phyloP scores from a whole-genome alignment of 257 asterid genomes.

The Solanum arcanum region DNA sequence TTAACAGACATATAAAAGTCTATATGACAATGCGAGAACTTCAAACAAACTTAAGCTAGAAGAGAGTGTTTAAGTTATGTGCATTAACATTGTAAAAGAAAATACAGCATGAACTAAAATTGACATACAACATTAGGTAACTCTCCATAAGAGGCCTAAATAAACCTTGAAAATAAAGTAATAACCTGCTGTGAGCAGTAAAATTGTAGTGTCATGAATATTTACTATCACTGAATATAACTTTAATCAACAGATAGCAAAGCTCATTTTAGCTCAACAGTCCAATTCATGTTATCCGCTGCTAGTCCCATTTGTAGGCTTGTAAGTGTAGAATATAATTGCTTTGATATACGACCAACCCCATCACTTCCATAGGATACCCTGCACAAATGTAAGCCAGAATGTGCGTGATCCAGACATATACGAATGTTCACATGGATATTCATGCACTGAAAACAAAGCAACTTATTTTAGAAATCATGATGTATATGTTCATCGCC shows the following conservation, averaged over 20 bases:
- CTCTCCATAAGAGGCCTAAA: background rate
- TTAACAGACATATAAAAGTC: background rate
- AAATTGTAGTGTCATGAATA: background rate
- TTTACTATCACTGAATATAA: background rate
- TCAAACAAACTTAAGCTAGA: background rate
- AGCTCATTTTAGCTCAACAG: constrained; percentile 46
- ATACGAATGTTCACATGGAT: background rate
- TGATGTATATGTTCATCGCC: background rate
- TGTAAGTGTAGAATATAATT: constrained; percentile 71
- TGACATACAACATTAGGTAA: background rate
- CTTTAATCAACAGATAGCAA: background rate
- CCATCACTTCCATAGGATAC: constrained; percentile 57
- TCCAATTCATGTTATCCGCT: constrained; percentile 78
- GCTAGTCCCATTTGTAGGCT: constrained; percentile 85
- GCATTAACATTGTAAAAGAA: background rate
- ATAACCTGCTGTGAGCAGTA: background rate
- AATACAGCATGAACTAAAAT: background rate
- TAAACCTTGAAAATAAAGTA: background rate
- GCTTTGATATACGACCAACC: constrained; percentile 70
- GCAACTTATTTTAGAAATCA: background rate
- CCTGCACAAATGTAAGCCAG: constrained; percentile 22
- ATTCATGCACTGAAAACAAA: background rate
- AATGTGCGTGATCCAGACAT: background rate
- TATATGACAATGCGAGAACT: background rate
- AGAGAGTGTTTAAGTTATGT: background rate